These are phyloP conservation scores for Durotheca rogersii DNA, from an alignment of 495 filamentous ascomycete species.

Conservation along the genomic window DNA sequence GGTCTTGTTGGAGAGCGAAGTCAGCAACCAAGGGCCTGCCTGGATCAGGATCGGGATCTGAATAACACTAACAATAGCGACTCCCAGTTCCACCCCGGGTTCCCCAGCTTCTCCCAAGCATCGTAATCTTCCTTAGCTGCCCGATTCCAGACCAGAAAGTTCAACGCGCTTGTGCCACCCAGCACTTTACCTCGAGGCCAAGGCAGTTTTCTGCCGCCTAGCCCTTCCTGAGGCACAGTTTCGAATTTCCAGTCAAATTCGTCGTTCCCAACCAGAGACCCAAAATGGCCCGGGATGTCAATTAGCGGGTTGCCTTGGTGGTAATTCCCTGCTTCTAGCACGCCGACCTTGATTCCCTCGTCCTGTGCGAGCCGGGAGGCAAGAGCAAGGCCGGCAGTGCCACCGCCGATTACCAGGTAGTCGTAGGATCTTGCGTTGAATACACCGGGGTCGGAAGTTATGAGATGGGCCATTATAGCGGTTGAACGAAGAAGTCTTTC, in stretches of 20 bases:
- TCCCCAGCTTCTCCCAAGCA: constrained; percentile 58
- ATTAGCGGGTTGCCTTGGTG: constrained; percentile 46
- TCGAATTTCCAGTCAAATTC: constrained; percentile 56
- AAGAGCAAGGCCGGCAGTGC: constrained; percentile 56
- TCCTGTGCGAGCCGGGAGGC: constrained; percentile 56
- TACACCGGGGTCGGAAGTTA: no score
- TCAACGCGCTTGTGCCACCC: constrained; percentile 45
- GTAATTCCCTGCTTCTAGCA: constrained; percentile 56
- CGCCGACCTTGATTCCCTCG: constrained; percentile 44
- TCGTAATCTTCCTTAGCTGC: constrained; percentile 58
- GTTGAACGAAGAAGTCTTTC: no score
- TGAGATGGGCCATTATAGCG: no score
- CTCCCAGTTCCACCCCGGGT: constrained; percentile 60
- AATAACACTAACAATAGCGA: constrained; percentile 46
- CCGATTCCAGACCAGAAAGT: constrained; percentile 58
- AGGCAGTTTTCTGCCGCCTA: constrained; percentile 36
- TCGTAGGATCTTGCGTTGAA: no score
- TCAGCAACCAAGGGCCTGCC: neutral
- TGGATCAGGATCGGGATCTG: neutral
- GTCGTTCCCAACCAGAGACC: constrained; percentile 45
- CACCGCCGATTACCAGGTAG: constrained; percentile 64
- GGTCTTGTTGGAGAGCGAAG: constrained; percentile 40
- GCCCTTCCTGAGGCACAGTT: constrained; percentile 47
- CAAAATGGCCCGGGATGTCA: constrained; percentile 43
- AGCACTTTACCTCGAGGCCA: constrained; percentile 53